Percentiles rank a stretch among this genome's conserved stretches.
Evolutionary conservation across 2,329 filamentous ascomycete genomes (phyloP).

Genomic region (Botrytis medusae): DNA sequence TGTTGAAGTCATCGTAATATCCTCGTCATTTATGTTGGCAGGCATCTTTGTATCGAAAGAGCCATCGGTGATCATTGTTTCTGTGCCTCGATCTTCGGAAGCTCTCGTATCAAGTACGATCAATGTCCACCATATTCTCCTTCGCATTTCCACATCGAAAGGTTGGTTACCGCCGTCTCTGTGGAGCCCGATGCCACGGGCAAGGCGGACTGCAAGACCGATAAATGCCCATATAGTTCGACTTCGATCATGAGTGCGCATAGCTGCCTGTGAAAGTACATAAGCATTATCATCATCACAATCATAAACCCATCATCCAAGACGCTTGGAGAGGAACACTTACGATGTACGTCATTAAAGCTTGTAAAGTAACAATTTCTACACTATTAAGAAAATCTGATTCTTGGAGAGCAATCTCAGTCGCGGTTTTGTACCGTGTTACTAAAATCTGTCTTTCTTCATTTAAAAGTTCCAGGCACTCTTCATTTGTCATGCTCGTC

Average conservation of each 20-base stretch:
- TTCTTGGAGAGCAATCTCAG: slow-evolving; percentile 39
- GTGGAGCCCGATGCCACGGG: slow-evolving; percentile 48
- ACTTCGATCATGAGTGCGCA: slow-evolving; percentile 37
- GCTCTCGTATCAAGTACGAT: slow-evolving; percentile 48
- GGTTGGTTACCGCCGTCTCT: slow-evolving; percentile 50
- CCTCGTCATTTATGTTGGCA: slow-evolving; percentile 53
- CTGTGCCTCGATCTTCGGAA: slow-evolving; percentile 51
- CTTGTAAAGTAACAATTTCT: slow-evolving; percentile 61
- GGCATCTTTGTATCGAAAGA: slow-evolving; percentile 50
- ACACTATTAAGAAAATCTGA: slow-evolving; percentile 63
- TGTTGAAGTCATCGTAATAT: slow-evolving; percentile 40
- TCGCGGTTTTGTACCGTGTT: slow-evolving; percentile 21
- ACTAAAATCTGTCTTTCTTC: slow-evolving; percentile 45
- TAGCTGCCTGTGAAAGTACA: slow-evolving; percentile 6
- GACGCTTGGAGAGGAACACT: slow-evolving; percentile 35
- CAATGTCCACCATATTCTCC: slow-evolving; percentile 53
- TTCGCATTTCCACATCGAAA: slow-evolving; percentile 51
- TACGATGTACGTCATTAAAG: slow-evolving; percentile 61
- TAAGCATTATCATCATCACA: not conserved
- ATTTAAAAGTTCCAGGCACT: slow-evolving; percentile 50
- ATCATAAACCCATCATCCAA: not conserved
- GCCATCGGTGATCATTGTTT: slow-evolving; percentile 45
- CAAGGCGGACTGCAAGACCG: slow-evolving; percentile 41
- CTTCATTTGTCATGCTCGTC: slow-evolving; percentile 46
- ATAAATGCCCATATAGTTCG: slow-evolving; percentile 45